A percentile compares a stretch with the other conserved stretches of the same genome.
Evolutionary conservation across 2,329 filamentous ascomycete genomes (phyloP).

Genomic region (Tolypocladium sp.): DNA sequence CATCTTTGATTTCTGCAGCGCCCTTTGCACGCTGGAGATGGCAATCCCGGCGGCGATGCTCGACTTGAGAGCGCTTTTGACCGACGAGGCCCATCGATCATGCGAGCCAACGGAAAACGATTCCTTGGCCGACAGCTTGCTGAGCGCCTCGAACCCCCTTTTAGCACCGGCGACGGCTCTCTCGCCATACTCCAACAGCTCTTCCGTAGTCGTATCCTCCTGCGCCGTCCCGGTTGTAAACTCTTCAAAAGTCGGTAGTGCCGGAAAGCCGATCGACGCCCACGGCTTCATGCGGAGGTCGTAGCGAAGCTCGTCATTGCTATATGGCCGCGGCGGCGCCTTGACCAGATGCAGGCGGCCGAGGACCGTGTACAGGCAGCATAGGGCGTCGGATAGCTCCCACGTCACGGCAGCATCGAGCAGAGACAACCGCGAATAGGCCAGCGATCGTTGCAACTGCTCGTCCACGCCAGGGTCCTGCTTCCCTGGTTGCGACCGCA

Average conservation of each 20-base stretch:
- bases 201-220: slow-evolving; percentile 23
- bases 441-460: slow-evolving; percentile 38
- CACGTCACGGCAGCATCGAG: slow-evolving; percentile 56
- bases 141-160: slow-evolving; percentile 47
- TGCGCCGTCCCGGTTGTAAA: slow-evolving; percentile 39
- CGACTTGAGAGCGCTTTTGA: slow-evolving; percentile 55
- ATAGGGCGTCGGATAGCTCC: slow-evolving; percentile 45
- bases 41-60: slow-evolving; percentile 62
- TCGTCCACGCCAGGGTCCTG: slow-evolving; percentile 22
- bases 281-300: slow-evolving; percentile 86
- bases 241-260: slow-evolving; percentile 54
- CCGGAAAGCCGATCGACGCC: slow-evolving; percentile 55
- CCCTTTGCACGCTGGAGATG: slow-evolving; percentile 50
- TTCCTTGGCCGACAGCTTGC: slow-evolving; percentile 39
- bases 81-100: slow-evolving; percentile 50
- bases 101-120: slow-evolving; percentile 49
- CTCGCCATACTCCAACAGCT: slow-evolving; percentile 37
- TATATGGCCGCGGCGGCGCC: slow-evolving; percentile 50
- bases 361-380: slow-evolving; percentile 58
- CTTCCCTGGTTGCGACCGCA: slow-evolving; percentile 5
- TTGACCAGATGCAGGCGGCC: slow-evolving; percentile 47
- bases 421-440: slow-evolving; percentile 50
- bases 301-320: slow-evolving; percentile 59
- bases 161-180: slow-evolving; percentile 37
- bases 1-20: slow-evolving; percentile 27